Percentiles rank a stretch among this genome's conserved stretches.
Conservation (phyloP, 2,329 filamentous ascomycete genomes). For the Exserohilum rostratum region DNA sequence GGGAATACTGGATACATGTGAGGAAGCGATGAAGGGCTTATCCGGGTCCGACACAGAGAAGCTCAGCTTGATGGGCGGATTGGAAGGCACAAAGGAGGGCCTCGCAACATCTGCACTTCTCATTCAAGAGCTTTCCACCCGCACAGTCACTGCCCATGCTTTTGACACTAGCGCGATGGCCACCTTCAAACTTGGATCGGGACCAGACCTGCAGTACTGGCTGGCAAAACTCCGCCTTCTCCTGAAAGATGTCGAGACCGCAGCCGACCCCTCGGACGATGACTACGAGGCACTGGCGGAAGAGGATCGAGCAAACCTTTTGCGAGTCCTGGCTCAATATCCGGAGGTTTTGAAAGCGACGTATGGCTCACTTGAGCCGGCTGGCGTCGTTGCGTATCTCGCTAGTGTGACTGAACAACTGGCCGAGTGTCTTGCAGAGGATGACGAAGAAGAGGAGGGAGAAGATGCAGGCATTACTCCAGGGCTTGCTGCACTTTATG, state of each 20-base stretch:
- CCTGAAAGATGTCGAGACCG: slow-evolving; percentile 17
- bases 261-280: slow-evolving; percentile 23
- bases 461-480: slow-evolving; percentile 13
- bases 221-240: slow-evolving; percentile 28
- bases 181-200: slow-evolving; percentile 38
- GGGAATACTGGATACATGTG: slow-evolving; percentile 66
- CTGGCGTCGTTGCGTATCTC: slow-evolving; percentile 38
- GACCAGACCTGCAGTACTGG: slow-evolving; percentile 41
- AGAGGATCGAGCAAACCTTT: slow-evolving; percentile 33
- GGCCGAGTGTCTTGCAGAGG: slow-evolving; percentile 27
- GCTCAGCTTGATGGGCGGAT: slow-evolving; percentile 21
- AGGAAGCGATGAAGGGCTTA: slow-evolving; percentile 22
- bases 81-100: slow-evolving; percentile 14
- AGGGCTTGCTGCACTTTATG: slow-evolving; percentile 32
- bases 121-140: slow-evolving; percentile 36
- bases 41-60: slow-evolving; percentile 30
- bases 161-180: slow-evolving; percentile 35
- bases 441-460: slow-evolving; percentile 17
- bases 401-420: slow-evolving; percentile 34
- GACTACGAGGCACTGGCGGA: slow-evolving; percentile 31
- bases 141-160: slow-evolving; percentile 26
- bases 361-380: slow-evolving; percentile 36
- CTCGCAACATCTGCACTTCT: slow-evolving; percentile 34
- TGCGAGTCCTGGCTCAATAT: slow-evolving; percentile 39
- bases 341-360: slow-evolving; percentile 36